These are phyloP conservation scores for Artomyces pyxidatus DNA, from an alignment of 768 basidiomycete genomes.

Conservation along the genomic window DNA sequence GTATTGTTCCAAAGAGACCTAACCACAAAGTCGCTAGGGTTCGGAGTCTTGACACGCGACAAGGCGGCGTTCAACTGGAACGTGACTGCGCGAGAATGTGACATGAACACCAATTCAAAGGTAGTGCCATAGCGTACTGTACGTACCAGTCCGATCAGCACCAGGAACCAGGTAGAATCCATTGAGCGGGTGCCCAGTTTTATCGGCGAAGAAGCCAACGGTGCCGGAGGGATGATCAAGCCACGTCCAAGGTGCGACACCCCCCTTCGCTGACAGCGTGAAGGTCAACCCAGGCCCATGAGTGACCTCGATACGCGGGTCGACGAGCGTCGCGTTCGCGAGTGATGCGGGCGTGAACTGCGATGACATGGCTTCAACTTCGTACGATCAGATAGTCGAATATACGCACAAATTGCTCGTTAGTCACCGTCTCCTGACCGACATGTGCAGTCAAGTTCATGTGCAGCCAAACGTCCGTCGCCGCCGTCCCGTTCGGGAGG, in stretches of 20 bases:
- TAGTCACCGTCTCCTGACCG: constrained; percentile 33
- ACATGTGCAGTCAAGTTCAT: constrained; percentile 41
- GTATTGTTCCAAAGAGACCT: constrained; percentile 50
- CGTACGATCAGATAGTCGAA: constrained; percentile 1
- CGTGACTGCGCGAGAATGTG: constrained; percentile 31
- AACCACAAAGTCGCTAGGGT: constrained; percentile 34
- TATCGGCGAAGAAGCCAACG: constrained; percentile 44
- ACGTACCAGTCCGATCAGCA: constrained; percentile 42
- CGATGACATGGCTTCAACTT: background rate
- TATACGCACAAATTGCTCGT: constrained; percentile 42
- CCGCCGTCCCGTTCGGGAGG: constrained; percentile 32
- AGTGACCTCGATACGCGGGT: constrained; percentile 37
- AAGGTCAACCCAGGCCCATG: constrained; percentile 32
- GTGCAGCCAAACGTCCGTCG: constrained; percentile 41
- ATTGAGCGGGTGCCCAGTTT: constrained; percentile 35
- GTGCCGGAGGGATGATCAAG: constrained; percentile 50
- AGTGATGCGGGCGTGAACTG: constrained; percentile 45
- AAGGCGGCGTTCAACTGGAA: constrained; percentile 32
- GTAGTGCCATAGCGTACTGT: background rate
- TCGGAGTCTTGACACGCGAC: constrained; percentile 33
- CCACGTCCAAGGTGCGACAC: constrained; percentile 53
- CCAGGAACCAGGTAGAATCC: constrained; percentile 51
- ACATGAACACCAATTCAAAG: background rate
- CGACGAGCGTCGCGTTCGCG: constrained; percentile 36
- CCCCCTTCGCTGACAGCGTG: constrained; percentile 42